Evolutionary conservation across 495 filamentous ascomycete genomes (phyloP).

Genomic region (Aspergillus cavernicola): DNA sequence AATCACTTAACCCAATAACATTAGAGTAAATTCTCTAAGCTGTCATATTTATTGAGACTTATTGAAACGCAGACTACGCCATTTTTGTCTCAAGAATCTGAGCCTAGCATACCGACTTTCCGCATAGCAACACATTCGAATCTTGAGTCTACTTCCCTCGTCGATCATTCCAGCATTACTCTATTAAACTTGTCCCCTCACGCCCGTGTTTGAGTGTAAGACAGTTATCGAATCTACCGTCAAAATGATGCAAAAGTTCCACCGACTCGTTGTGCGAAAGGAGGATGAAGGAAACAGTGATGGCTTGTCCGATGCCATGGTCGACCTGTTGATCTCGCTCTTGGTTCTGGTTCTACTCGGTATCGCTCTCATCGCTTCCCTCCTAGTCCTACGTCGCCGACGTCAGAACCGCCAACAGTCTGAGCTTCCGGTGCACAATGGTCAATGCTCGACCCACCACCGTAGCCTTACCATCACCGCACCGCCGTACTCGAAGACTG

Average conservation of each 20-base stretch:
- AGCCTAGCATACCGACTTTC: not conserved
- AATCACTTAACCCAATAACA: slow-evolving; percentile 6
- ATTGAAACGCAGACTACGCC: slow-evolving; percentile 5
- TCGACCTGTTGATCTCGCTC: slow-evolving; percentile 75
- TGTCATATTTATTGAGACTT: slow-evolving; percentile 1
- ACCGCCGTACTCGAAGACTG: slow-evolving; percentile 49
- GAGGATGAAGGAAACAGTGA: slow-evolving; percentile 37
- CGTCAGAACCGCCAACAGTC: slow-evolving; percentile 47
- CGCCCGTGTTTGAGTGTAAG: too few species aligned
- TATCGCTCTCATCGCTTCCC: slow-evolving; percentile 58
- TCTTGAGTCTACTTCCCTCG: slow-evolving; percentile 10
- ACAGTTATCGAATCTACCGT: not conserved
- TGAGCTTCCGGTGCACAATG: slow-evolving; percentile 58
- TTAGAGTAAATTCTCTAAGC: not conserved
- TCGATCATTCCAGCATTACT: not conserved
- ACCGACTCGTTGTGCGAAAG: slow-evolving; percentile 49
- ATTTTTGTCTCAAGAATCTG: not conserved
- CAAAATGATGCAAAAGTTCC: slow-evolving; percentile 45
- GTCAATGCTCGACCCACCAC: slow-evolving; percentile 52
- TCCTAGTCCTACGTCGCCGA: slow-evolving; percentile 68
- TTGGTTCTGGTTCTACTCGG: slow-evolving; percentile 70
- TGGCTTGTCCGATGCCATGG: slow-evolving; percentile 50
- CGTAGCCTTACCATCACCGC: slow-evolving; percentile 66
- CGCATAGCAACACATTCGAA: slow-evolving; percentile 11
- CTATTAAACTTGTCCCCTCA: slow-evolving; percentile 13